Evolutionary conservation across 495 filamentous ascomycete genomes (phyloP), one percentile per base, ranked within the genome.

Genomic region (Neurospora sp.): DNA sequence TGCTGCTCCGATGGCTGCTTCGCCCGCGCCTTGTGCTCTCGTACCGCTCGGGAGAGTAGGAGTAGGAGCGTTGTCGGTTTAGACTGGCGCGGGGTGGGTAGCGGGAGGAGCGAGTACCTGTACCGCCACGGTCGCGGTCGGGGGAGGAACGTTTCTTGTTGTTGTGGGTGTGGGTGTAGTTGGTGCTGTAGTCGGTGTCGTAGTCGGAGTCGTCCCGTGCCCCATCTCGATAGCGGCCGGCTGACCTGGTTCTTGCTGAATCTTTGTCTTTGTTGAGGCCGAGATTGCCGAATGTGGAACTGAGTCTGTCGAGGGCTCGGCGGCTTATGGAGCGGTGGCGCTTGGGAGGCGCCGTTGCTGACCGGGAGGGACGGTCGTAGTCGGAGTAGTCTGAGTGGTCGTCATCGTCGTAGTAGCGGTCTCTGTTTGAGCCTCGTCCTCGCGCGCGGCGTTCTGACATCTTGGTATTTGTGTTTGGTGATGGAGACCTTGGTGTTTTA

Each of bases 251-350:
- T 35, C 27, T 2, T 35, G 23, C 12, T 16, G 5, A 12, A 4
- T 66, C 5, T 35, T 66, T 31, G 2, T 66, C 14, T 18, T 66
- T 39, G 60, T 74, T 75, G 11, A 79, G 72, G n/a, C 70, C 75
- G 10, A 79, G 69, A 1, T 54, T 42, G 6, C 31, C 70, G 31
- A 80, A 75, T 11, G 74, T 75, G 39, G 73, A 72, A 23, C 70
- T 72, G 9, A 80, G 72, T 71, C 75, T 79, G 74, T 78, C 78
- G 4, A 79, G 69, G 12, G 69, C 75, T 6, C 74, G 71, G 2
- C 78, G 78, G 40, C 78, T 70, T 23, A 80, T 69, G 3, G 79
- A 80, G 18, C 78, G 79, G 27, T 77, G 74, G 7, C 74, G 75
- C 10, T 72, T 70, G n/a, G 75, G 71, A 8, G 69, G 73, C 5